Evolutionary conservation across 192 early-diverging fungal species (phyloP).

Genomic region (Jimgerdemannia flammicorona): DNA sequence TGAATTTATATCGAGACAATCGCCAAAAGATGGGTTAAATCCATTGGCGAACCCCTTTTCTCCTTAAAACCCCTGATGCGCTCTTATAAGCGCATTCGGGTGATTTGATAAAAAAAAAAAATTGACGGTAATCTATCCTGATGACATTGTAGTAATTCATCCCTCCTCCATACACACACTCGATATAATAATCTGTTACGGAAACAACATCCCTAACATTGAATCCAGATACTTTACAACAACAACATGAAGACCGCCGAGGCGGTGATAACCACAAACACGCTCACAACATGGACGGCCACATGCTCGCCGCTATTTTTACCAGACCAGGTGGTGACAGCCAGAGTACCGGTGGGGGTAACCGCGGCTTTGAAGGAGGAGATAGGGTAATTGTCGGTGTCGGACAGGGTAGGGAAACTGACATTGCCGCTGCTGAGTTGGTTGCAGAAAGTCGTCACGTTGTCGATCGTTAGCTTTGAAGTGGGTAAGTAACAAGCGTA

Average conservation of each 20-base stretch:
- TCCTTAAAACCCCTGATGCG: too few species aligned
- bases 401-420: neutral
- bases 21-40: too few species aligned
- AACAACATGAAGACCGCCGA: neutral
- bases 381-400: neutral
- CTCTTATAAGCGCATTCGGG: too few species aligned
- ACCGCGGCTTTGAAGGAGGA: neutral
- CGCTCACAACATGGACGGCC: neutral
- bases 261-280: neutral
- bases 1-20: too few species aligned
- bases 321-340: neutral
- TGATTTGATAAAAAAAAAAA: too few species aligned
- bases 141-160: too few species aligned
- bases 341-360: neutral
- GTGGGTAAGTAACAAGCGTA: neutral
- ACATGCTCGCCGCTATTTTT: neutral
- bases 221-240: too few species aligned
- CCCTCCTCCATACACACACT: too few species aligned
- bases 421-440: neutral
- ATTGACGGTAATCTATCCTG: too few species aligned
- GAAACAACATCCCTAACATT: too few species aligned
- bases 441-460: neutral
- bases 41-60: too few species aligned
- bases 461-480: neutral
- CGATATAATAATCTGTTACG: too few species aligned